phyloP scores from a whole-genome alignment of 2,329 filamentous ascomycete genomes.

The Diaporthe amygdali region DNA sequence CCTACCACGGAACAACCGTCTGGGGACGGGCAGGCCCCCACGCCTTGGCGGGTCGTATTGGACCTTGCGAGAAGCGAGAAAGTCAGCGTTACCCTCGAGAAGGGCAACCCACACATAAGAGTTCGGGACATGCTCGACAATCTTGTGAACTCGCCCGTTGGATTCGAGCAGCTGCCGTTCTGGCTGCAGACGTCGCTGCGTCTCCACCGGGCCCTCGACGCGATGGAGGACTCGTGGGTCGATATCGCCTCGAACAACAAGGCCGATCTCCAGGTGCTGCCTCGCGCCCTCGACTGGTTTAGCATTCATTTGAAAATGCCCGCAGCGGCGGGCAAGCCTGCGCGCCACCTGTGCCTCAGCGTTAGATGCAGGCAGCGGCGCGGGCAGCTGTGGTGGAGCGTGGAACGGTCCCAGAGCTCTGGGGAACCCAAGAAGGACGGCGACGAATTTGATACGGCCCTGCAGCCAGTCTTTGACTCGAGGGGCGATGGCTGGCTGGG shows the following conservation, averaged over 20 bases:
- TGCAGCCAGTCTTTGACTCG: slow-evolving; percentile 52
- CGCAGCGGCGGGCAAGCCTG: slow-evolving; percentile 27
- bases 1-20: slow-evolving; percentile 29
- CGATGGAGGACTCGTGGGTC: slow-evolving; percentile 62
- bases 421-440: slow-evolving; percentile 31
- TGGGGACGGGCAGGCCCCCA: slow-evolving; percentile 27
- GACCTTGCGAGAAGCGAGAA: slow-evolving; percentile 57
- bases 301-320: slow-evolving; percentile 57
- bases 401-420: slow-evolving; percentile 42
- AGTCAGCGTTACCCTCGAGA: slow-evolving; percentile 65
- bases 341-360: slow-evolving; percentile 53
- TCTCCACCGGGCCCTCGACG: slow-evolving; percentile 65
- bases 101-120: slow-evolving; percentile 70
- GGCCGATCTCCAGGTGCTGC: slow-evolving; percentile 55
- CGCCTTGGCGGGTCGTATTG: slow-evolving; percentile 59
- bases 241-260: slow-evolving; percentile 45
- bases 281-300: slow-evolving; percentile 62
- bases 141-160: slow-evolving; percentile 60
- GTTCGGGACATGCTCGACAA: slow-evolving; percentile 63
- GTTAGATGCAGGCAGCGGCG: slow-evolving; percentile 55
- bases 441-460: slow-evolving; percentile 42
- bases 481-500: slow-evolving; percentile 53
- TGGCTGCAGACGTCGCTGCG: slow-evolving; percentile 68
- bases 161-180: slow-evolving; percentile 57
- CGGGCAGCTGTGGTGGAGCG: slow-evolving; percentile 57